Evolutionary conservation across 495 filamentous ascomycete species (phyloP).

Genomic region (Achaetomiella virescens): DNA sequence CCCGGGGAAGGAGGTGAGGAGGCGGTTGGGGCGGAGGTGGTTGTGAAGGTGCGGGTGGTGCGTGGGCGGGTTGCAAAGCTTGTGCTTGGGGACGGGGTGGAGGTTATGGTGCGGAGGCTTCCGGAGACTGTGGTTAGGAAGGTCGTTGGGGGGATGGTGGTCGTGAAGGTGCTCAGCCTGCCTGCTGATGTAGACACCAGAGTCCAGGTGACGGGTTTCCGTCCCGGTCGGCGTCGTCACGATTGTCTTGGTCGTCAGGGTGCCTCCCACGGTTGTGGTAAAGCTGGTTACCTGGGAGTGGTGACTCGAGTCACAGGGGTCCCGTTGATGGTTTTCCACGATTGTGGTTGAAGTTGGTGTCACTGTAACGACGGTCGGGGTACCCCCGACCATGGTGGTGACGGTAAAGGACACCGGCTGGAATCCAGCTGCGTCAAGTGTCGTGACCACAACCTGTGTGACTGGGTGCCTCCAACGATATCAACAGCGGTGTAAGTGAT

Average conservation of each 20-base stretch:
- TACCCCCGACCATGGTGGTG: constrained; percentile 23
- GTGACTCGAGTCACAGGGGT: constrained; percentile 21
- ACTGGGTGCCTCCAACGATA: constrained; percentile 20
- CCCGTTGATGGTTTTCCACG: constrained; percentile 25
- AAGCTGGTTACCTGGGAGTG: constrained; percentile 25
- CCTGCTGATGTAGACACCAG: constrained; percentile 22
- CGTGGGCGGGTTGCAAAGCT: constrained; percentile 17
- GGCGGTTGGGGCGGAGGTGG: constrained; percentile 15
- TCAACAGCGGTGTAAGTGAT: constrained; percentile 16
- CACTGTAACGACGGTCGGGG: constrained; percentile 21
- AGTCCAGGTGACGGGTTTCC: constrained; percentile 24
- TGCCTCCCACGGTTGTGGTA: constrained; percentile 25
- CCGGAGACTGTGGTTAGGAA: constrained; percentile 27
- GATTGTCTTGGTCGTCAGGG: constrained; percentile 17
- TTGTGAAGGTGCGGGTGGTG: constrained; percentile 20
- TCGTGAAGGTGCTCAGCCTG: constrained; percentile 23
- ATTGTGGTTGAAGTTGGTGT: constrained; percentile 21
- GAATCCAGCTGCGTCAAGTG: constrained; percentile 12
- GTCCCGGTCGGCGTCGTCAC: constrained; percentile 27
- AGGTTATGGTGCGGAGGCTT: constrained; percentile 24
- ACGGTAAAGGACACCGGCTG: constrained; percentile 21
- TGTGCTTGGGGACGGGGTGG: constrained; percentile 21
- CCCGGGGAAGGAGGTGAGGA: background rate
- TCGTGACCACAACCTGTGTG: constrained; percentile 19
- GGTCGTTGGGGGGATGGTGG: constrained; percentile 23